Base-by-base conservation (phyloP, 2,329 filamentous ascomycete species). In the Aspergillus thermomutatus region DNA sequence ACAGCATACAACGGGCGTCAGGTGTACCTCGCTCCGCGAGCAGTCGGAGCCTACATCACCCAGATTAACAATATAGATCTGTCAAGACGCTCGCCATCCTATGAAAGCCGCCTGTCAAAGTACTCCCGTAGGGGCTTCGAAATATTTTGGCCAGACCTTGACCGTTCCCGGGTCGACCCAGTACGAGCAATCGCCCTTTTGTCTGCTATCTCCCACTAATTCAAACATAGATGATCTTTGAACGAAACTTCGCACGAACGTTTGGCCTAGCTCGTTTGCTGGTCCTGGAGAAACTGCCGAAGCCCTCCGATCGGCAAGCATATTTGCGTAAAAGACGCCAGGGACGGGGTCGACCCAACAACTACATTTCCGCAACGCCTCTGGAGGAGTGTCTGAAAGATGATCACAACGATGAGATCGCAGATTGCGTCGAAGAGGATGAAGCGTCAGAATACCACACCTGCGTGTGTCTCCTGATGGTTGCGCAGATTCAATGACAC, bases 91-190 rank as follows among this genome's bases (percentile, higher is more conserved):
- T 93, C 89, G 19, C 90, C 91, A 0, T 94, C 90, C 0, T 96
- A 95, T 64, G 91, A 96, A 68, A 95, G 91, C 63, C 86, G 91
- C 9, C 80, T 95, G 11, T 90, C 89, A 17, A 95, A 95, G 71
- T 93, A 96, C 71, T 89, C 88, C 14, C 89, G 89, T 67, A 81
- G 91, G 46, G 90, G 90, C 17, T 96, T 96, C 62, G 91, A 96
- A 72, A 84, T 93, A 0, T 88, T 89, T 70, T 96, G 90, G 86
- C 82, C 87, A 1, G 80, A 85, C 8, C 79, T 95, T 11, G 87
- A 94, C 60, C 84, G 91, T 19, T 83, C 83, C n/a, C 83, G 84
- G 10, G 78, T 96, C 53, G 91, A 96, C 64, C 91, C 91, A 10
- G 71, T 73, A 58, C n/a, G n/a, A n/a, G n/a, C n/a, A n/a, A n/a